Conservation (phyloP, 306 rosid genomes). For the Vicia sativa region DNA sequence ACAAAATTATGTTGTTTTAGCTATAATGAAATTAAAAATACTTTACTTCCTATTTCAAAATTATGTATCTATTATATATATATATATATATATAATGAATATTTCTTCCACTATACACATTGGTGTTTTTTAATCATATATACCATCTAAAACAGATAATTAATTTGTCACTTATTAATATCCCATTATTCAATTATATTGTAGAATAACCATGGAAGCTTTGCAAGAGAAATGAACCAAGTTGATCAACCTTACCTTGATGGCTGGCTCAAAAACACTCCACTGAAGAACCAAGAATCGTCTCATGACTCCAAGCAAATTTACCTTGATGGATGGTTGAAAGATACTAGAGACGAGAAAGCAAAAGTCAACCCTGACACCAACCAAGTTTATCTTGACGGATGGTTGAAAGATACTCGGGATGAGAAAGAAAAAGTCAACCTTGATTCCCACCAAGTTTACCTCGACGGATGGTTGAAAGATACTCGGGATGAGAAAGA, state of each 20-base stretch:
- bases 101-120: background rate
- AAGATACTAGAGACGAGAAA: background rate
- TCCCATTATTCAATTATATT: background rate
- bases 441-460: background rate
- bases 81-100: background rate
- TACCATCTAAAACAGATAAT: background rate
- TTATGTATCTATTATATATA: background rate
- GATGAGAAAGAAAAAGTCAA: background rate
- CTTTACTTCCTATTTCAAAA: background rate
- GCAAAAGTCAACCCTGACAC: background rate
- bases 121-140: background rate
- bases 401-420: slow-evolving; percentile 7
- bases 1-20: background rate
- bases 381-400: slow-evolving; percentile 5
- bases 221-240: background rate
- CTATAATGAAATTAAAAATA: background rate
- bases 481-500: background rate
- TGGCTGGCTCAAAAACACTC: background rate
- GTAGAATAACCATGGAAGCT: background rate
- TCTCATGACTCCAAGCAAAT: background rate
- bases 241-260: slow-evolving; percentile 4
- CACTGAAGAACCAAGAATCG: background rate
- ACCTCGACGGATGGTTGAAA: slow-evolving; percentile 21
- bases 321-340: slow-evolving; percentile 27
- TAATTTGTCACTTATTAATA: background rate